A percentile compares a stretch with the other conserved stretches of the same genome.
Conservation (phyloP, 2,329 filamentous ascomycete species). For the Orbilia blumenaviensis region DNA sequence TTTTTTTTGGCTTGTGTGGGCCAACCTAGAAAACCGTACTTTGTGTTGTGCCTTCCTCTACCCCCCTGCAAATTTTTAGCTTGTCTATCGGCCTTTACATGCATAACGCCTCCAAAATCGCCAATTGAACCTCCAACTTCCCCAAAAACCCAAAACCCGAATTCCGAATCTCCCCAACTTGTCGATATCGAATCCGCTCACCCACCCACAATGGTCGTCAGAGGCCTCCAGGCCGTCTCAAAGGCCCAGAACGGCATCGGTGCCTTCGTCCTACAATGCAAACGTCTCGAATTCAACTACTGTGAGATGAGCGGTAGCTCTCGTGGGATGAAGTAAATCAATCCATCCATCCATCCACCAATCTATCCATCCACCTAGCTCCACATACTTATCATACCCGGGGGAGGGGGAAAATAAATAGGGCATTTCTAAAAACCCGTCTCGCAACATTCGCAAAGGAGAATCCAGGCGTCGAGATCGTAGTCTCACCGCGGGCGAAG, state of each 20-base stretch:
- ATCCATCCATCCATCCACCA: too few species aligned
- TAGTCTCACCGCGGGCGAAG: slow-evolving; percentile 85
- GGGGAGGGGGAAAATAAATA: too few species aligned
- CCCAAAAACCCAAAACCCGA: neutral
- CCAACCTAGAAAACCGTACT: neutral
- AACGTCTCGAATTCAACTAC: slow-evolving; percentile 93
- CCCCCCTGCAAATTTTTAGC: slow-evolving; percentile 43
- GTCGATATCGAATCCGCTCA: slow-evolving; percentile 1
- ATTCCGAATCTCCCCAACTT: neutral
- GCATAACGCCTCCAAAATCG: slow-evolving; percentile 5
- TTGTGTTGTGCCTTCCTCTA: slow-evolving; percentile 8
- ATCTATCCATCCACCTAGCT: neutral
- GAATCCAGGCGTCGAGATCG: slow-evolving; percentile 90
- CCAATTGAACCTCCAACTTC: neutral
- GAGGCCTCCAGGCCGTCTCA: slow-evolving; percentile 56
- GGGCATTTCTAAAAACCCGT: slow-evolving; percentile 79
- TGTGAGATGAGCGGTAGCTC: slow-evolving; percentile 97
- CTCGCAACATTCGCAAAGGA: slow-evolving; percentile 79
- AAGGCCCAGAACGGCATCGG: slow-evolving; percentile 85
- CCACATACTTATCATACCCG: neutral
- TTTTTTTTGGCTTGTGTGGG: neutral
- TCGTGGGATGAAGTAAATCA: slow-evolving; percentile 85
- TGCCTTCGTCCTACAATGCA: slow-evolving; percentile 97
- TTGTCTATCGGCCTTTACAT: slow-evolving; percentile 10
- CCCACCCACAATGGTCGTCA: slow-evolving; percentile 40